A percentile compares a stretch with the other conserved stretches of the same genome.
Evolutionary conservation across 495 filamentous ascomycete species (phyloP).

Genomic region (Penicillium riverlandense): DNA sequence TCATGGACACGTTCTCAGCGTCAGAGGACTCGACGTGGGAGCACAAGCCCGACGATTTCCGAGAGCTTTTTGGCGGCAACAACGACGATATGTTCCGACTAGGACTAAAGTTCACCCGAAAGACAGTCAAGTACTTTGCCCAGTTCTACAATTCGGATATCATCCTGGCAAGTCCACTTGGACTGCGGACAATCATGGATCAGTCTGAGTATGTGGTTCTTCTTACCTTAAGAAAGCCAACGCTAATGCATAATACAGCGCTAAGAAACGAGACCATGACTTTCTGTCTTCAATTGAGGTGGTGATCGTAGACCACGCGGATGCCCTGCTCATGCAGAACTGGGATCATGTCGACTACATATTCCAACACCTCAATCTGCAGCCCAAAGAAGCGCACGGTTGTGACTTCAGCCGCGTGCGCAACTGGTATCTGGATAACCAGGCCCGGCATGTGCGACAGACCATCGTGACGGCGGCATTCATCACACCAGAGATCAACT

Average conservation of each 20-base stretch:
- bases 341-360: slow-evolving; percentile 93
- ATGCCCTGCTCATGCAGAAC: slow-evolving; percentile 94
- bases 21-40: slow-evolving; percentile 55
- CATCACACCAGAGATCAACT: slow-evolving; percentile 83
- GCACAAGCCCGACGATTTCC: slow-evolving; percentile 80
- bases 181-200: slow-evolving; percentile 82
- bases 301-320: slow-evolving; percentile 83
- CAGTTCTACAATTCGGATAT: slow-evolving; percentile 96
- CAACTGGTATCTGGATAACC: slow-evolving; percentile 83
- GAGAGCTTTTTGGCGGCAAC: slow-evolving; percentile 85
- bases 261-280: slow-evolving; percentile 79
- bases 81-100: slow-evolving; percentile 95
- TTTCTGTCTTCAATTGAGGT: slow-evolving; percentile 91
- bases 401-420: slow-evolving; percentile 92
- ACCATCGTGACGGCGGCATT: slow-evolving; percentile 73
- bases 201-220: slow-evolving; percentile 45
- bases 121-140: slow-evolving; percentile 89
- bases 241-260: slow-evolving; percentile 12
- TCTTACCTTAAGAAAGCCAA: slow-evolving; percentile 4
- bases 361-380: slow-evolving; percentile 85
- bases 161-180: slow-evolving; percentile 83
- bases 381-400: slow-evolving; percentile 83
- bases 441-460: slow-evolving; percentile 74
- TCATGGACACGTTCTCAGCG: slow-evolving; percentile 68
- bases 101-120: slow-evolving; percentile 89